Conservation (phyloP, 176 grass and related monocot genomes). For the Areca catechu region DNA sequence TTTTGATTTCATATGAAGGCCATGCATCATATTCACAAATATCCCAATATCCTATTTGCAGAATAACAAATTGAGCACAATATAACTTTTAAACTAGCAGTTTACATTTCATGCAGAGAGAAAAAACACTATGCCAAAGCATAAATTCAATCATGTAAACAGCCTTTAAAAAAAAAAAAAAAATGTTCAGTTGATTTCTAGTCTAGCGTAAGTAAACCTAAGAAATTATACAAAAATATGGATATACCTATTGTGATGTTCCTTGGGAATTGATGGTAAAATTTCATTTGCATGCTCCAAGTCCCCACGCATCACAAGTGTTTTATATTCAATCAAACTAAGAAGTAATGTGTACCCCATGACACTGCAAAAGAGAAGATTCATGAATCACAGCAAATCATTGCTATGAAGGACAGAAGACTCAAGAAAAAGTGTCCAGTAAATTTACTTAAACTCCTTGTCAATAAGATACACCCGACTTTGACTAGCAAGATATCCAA, state of each 20-base stretch:
- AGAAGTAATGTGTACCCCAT: constrained; percentile 97
- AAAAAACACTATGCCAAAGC: no score
- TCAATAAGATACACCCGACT: constrained; percentile 68
- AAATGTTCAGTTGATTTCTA: not conserved
- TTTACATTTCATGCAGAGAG: no score
- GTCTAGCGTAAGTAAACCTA: not conserved
- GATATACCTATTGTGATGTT: constrained; percentile 48
- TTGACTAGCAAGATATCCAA: constrained; percentile 62
- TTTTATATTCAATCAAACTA: constrained; percentile 96
- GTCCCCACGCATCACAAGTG: constrained; percentile 85
- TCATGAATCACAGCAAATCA: constrained; percentile 28
- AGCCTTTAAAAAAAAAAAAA: no score
- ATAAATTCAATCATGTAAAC: no score
- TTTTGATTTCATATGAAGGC: no score
- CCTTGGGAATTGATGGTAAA: constrained; percentile 68
- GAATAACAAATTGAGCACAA: no score
- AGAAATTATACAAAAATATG: not conserved
- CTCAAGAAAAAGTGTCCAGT: not conserved
- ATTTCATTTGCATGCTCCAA: constrained; percentile 61
- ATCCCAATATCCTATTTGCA: no score
- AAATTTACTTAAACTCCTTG: constrained; percentile 53
- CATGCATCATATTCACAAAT: no score
- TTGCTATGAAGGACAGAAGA: constrained; percentile 11
- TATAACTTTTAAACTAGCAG: no score
- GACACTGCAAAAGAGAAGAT: constrained; percentile 55